phyloP scores from a whole-genome alignment of 176 grass and related monocot species.

The Coix lacrymajobi region DNA sequence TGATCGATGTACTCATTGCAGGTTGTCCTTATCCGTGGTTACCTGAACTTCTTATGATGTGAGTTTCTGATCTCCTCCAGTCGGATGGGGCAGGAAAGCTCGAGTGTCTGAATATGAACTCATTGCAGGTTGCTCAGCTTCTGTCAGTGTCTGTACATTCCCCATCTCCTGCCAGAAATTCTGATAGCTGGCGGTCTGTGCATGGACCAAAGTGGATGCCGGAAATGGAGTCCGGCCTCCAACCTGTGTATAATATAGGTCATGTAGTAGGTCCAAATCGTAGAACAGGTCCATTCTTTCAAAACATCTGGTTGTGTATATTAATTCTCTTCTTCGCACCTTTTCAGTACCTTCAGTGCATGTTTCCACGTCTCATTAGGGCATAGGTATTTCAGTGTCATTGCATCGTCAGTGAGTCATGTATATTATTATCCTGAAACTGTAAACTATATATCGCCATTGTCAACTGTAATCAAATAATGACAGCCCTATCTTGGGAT shows the following conservation, averaged over 20 bases:
- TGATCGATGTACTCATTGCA: slow-evolving; percentile 23
- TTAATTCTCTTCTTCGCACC: slow-evolving; percentile 1
- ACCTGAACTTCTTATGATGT: slow-evolving; percentile 39
- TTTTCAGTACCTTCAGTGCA: slow-evolving; percentile 7
- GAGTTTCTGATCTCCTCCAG: slow-evolving; percentile 29
- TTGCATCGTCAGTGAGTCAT: background rate
- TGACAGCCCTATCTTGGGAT: slow-evolving; percentile 9
- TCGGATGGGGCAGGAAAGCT: slow-evolving; percentile 37
- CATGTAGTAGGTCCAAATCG: slow-evolving; percentile 36
- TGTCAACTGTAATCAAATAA: slow-evolving; percentile 33
- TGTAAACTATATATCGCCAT: slow-evolving; percentile 6
- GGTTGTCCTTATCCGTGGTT: slow-evolving; percentile 47
- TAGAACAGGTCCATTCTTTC: slow-evolving; percentile 57
- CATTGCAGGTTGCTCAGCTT: slow-evolving; percentile 32
- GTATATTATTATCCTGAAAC: slow-evolving; percentile 40
- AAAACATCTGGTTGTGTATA: slow-evolving; percentile 42
- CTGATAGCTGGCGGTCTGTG: slow-evolving; percentile 52
- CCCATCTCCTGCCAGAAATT: slow-evolving; percentile 43
- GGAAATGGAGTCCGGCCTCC: slow-evolving; percentile 52
- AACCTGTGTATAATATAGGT: slow-evolving; percentile 57
- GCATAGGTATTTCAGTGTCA: slow-evolving; percentile 8
- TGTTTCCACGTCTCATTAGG: slow-evolving; percentile 12
- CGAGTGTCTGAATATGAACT: slow-evolving; percentile 34
- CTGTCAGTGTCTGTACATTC: slow-evolving; percentile 61
- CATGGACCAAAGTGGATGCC: slow-evolving; percentile 41